phyloP scores from a whole-genome alignment of 108 stramenopile species.

The Cyclostephanos invisitatus region DNA sequence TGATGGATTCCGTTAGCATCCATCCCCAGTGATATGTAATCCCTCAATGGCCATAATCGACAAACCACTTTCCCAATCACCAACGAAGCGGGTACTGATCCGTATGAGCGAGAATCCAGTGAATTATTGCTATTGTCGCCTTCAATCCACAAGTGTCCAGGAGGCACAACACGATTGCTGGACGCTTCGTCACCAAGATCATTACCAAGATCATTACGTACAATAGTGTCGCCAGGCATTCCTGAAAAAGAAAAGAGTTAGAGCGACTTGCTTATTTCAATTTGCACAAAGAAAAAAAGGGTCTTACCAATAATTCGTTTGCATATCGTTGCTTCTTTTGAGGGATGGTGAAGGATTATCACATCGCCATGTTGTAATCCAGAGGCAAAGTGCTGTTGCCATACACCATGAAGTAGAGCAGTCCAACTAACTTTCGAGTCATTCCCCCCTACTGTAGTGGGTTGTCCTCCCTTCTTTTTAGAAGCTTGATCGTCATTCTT shows the following conservation, averaged over 20 bases:
- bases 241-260: slow-evolving; percentile 2
- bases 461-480: slow-evolving; percentile 8
- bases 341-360: slow-evolving; percentile 84
- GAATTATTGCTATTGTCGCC: slow-evolving; percentile 91
- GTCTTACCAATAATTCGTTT: slow-evolving; percentile 79
- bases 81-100: slow-evolving; percentile 85
- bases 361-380: slow-evolving; percentile 86
- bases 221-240: slow-evolving; percentile 86
- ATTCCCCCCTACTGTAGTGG: slow-evolving; percentile 1
- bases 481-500: slow-evolving; percentile 18
- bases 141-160: slow-evolving; percentile 94
- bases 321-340: slow-evolving; percentile 86
- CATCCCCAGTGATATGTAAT: slow-evolving; percentile 32
- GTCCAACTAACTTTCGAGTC: slow-evolving; percentile 13
- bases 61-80: slow-evolving; percentile 83
- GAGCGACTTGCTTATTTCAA: too few relatives aligned
- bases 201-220: slow-evolving; percentile 56
- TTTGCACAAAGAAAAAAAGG: too few relatives aligned
- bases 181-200: slow-evolving; percentile 35
- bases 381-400: slow-evolving; percentile 56
- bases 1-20: slow-evolving; percentile 44
- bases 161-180: slow-evolving; percentile 63
- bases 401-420: slow-evolving; percentile 31
- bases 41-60: slow-evolving; percentile 85
- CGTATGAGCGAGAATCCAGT: slow-evolving; percentile 90